Base-by-base conservation (phyloP, 129 eudicot genomes). In the Ambrosia artemisiifolia region DNA sequence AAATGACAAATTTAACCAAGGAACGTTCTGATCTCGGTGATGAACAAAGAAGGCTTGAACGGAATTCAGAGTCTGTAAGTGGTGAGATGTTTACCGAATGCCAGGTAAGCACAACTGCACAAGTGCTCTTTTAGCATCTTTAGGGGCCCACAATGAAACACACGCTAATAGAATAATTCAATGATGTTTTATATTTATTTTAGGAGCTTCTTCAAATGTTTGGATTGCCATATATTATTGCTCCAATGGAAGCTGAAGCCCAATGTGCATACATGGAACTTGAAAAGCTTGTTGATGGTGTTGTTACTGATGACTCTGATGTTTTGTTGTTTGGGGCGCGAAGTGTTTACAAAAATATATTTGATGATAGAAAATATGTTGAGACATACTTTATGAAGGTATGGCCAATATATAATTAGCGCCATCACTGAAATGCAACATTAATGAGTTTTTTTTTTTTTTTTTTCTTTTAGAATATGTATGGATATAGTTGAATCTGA, bases 161-260 rank as follows among this genome's bases (percentile, higher is more conserved):
- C 5, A 3, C 5, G 57, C 6, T 16, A 24, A 38, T 74, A 19
- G 66, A 48, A 17, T 6, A 38, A n/a, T n/a, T 36, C 36, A 17
- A 38, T 63, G 36, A 3, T 65, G 18, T 19, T 40, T 10, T 71
- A 54, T 54, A 28, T 72, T 77, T 67, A 76, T 81, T 47, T 1
- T 77, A 93, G 98, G 98, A 94, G 75, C 83, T 94, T 70, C 96
- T 94, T 81, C 98, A 94, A 79, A 94, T 94, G 95, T 94, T 94
- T 90, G 98, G 98, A 65, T 80, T 94, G 74, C 98, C 98, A 73
- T 94, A 90, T 75, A 94, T 94, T 6, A 94, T 94, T 42, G 98
- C 96, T 53, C 98, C 98, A 2, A 94, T 90, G 98, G 98, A 94
- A 79, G 98, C 98, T 71, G 98, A 94, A 90, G 98, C 98, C 69